Base-by-base conservation (phyloP, 257 asterid species). In the Craterostigma plantagineum region DNA sequence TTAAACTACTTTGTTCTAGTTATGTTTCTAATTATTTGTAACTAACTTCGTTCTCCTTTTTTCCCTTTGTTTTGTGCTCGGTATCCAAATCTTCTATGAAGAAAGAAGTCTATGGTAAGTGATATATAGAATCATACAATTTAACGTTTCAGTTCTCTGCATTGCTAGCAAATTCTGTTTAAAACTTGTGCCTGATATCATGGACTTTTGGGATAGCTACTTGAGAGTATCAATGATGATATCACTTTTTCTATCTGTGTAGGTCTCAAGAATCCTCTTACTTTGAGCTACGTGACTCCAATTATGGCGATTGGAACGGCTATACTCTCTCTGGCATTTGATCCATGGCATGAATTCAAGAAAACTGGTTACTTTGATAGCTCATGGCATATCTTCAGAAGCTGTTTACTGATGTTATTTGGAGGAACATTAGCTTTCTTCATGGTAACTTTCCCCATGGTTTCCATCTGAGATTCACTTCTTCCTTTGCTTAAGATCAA, bases 401-500 rank as follows among this genome's bases (percentile, higher is more conserved):
- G 99, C 64, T 63, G 90, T 68, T 73, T 84, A 61, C 77, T 90
- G 61, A 79, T 90, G 99, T 57, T 90, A 67, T 77, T 90, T 45
- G 99, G 99, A 62, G 99, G 99, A 53, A 64, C 92, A 54, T 70
- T 90, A 49, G 99, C 99, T 59, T 90, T 90, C 75, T 75, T 90
- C 69, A 90, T 90, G 99, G 99, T 90, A 74, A 23, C 4, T 6
- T 23, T 23, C 30, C 6, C 30, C 30, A 23, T 54, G 79, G 99
- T 95, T 73, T 76, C 83, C 48, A 79, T 77, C 66, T 83, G 83
- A 63, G 95, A 95, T 34, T 81, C 83, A 43, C 30, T 2, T 2
- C 4, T 23, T 23, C 4, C 30, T 23, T 23, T 23, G 30, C 6
- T 23, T 23, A 23, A 23, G 30, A 23, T 6, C 30, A 23, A 23